phyloP scores from a whole-genome alignment of 2,329 filamentous ascomycete genomes.

The Passalora sequoiae region DNA sequence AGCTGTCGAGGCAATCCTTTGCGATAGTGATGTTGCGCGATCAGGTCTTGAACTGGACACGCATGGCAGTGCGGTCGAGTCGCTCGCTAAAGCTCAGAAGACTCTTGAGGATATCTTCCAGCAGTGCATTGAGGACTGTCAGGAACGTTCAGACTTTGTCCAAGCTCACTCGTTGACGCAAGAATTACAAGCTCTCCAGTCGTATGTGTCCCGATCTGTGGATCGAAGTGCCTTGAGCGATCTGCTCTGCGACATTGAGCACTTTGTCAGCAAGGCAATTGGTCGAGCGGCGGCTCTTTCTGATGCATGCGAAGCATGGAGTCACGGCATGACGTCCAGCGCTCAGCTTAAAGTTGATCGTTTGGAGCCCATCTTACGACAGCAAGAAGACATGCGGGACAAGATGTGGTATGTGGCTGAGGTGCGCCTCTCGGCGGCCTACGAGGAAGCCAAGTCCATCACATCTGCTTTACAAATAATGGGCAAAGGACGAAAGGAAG shows the following conservation, averaged over 20 bases:
- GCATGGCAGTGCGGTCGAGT: not conserved
- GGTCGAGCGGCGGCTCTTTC: conserved; percentile 9
- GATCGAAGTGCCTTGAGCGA: conserved; percentile 6
- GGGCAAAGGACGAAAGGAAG: conserved; percentile 53
- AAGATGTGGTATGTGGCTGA: conserved; percentile 99
- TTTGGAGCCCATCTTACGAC: conserved; percentile 10
- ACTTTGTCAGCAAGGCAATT: conserved; percentile 7
- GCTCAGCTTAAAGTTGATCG: conserved; percentile 6
- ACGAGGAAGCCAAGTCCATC: conserved; percentile 81
- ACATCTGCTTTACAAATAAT: conserved; percentile 86
- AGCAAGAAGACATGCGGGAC: conserved; percentile 51
- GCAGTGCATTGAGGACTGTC: conserved; percentile 69
- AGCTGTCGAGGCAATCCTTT: conserved; percentile 5
- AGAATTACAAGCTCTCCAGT: conserved; percentile 17
- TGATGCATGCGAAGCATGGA: conserved; percentile 13
- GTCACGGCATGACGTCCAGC: conserved; percentile 6
- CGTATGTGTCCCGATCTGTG: conserved; percentile 5
- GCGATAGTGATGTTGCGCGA: not conserved
- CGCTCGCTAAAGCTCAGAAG: not conserved
- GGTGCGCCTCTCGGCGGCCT: conserved; percentile 81
- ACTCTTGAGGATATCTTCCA: conserved; percentile 52
- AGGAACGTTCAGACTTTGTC: conserved; percentile 75
- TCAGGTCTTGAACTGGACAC: no score
- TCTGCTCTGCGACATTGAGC: conserved; percentile 12
- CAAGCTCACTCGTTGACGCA: conserved; percentile 63